phyloP scores from a whole-genome alignment of 2,329 filamentous ascomycete genomes.

The Fusarium hainanense region DNA sequence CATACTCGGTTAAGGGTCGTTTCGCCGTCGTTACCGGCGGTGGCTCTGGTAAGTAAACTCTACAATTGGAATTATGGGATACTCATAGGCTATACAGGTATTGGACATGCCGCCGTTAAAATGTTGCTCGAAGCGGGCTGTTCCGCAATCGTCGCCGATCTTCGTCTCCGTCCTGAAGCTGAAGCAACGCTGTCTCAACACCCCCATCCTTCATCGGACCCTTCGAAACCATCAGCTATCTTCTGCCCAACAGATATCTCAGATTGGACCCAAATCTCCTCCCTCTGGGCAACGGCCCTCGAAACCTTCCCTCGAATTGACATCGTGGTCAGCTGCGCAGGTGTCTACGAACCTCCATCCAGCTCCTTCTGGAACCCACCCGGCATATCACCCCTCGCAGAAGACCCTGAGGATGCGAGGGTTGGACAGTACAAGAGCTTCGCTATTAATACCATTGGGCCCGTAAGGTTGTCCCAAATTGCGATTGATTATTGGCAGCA shows the following conservation, averaged over 20 bases:
- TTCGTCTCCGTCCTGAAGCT: constrained; percentile 22
- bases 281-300: constrained; percentile 51
- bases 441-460: constrained; percentile 43
- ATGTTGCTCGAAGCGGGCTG: constrained; percentile 5
- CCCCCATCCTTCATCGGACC: background rate
- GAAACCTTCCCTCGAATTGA: constrained; percentile 64
- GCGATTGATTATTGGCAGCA: constrained; percentile 48
- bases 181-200: background rate
- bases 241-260: constrained; percentile 46
- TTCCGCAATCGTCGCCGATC: constrained; percentile 10
- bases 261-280: constrained; percentile 43
- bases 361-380: constrained; percentile 46
- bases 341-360: constrained; percentile 54
- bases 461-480: constrained; percentile 45
- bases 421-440: constrained; percentile 42
- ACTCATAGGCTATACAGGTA: background rate
- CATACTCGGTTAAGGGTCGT: constrained; percentile 12
- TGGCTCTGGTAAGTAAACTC: constrained; percentile 19
- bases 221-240: background rate
- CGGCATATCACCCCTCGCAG: constrained; percentile 33
- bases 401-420: constrained; percentile 34
- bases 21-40: constrained; percentile 32
- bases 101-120: constrained; percentile 5
- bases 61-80: background rate
- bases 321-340: constrained; percentile 71